Percentiles rank a stretch among this genome's conserved stretches.
Evolutionary conservation across 192 early-diverging fungal species (phyloP).

Genomic region (Coemansia sp.): DNA sequence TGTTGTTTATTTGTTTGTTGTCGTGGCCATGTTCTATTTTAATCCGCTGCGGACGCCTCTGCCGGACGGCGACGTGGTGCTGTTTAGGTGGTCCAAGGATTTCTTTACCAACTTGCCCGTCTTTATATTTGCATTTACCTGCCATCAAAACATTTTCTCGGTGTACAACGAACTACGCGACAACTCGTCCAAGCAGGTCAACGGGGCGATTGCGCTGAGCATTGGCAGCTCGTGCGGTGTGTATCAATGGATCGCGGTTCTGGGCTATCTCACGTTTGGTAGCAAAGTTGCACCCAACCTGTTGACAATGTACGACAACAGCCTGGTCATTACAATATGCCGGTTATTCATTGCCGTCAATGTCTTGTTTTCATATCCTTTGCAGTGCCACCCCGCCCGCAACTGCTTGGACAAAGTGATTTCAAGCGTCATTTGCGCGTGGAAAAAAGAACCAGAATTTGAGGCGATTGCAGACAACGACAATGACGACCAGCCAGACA

Average conservation of each 20-base stretch:
- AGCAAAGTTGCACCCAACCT: slow-evolving; percentile 79
- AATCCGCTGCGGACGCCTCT: slow-evolving; percentile 60
- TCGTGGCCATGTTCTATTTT: slow-evolving; percentile 78
- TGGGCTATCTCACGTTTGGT: slow-evolving; percentile 94
- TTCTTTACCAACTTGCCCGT: slow-evolving; percentile 84
- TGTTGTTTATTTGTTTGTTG: slow-evolving; percentile 80
- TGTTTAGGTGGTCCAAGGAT: slow-evolving; percentile 59
- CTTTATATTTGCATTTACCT: slow-evolving; percentile 99
- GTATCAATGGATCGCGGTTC: slow-evolving; percentile 83
- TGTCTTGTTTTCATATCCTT: slow-evolving; percentile 87
- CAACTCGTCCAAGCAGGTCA: slow-evolving; percentile 71
- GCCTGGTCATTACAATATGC: slow-evolving; percentile 73
- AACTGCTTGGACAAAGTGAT: slow-evolving; percentile 86
- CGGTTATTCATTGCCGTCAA: slow-evolving; percentile 85
- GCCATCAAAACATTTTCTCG: slow-evolving; percentile 97
- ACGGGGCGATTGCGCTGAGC: slow-evolving; percentile 68
- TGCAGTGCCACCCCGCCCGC: slow-evolving; percentile 91
- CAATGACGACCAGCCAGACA: background rate
- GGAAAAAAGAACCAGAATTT: slow-evolving; percentile 36
- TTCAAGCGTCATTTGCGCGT: slow-evolving; percentile 32
- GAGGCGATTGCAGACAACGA: slow-evolving; percentile 25
- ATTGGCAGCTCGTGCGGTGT: slow-evolving; percentile 72
- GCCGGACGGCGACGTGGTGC: slow-evolving; percentile 60
- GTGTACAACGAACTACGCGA: slow-evolving; percentile 93
- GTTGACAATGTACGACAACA: slow-evolving; percentile 59